These are phyloP conservation scores for Williopsis jadinii DNA, from an alignment of 1,139 yeast species.

Conservation along the genomic window DNA sequence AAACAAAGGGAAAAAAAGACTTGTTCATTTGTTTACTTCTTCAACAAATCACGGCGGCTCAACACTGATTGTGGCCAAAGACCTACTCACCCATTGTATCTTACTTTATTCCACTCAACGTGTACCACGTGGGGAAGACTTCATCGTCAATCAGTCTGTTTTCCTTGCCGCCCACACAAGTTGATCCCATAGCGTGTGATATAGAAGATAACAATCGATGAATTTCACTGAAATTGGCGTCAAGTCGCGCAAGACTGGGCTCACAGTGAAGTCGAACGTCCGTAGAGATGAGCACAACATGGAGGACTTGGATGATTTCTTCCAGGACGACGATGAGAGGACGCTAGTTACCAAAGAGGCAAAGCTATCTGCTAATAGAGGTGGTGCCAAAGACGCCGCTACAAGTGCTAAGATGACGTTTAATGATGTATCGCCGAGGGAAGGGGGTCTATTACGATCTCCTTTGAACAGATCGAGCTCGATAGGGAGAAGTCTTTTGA, in stretches of 20 bases:
- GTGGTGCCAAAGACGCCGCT: neutral
- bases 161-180: no score
- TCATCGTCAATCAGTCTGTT: no score
- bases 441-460: neutral
- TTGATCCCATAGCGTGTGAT: no score
- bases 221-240: slow-evolving; percentile 34
- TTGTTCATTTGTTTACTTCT: no score
- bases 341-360: slow-evolving; percentile 1
- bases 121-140: no score
- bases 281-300: slow-evolving; percentile 61
- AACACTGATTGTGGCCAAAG: no score
- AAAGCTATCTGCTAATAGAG: neutral
- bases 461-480: neutral
- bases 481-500: neutral
- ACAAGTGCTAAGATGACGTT: neutral
- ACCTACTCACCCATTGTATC: no score
- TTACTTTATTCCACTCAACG: no score
- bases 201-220: slow-evolving; percentile 2
- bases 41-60: no score
- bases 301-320: slow-evolving; percentile 78
- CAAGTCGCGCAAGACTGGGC: slow-evolving; percentile 55
- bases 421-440: neutral
- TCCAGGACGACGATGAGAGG: slow-evolving; percentile 34
- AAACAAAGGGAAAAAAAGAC: no score
- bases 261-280: slow-evolving; percentile 43